Percentiles rank a stretch among this genome's conserved stretches.
Evolutionary conservation across 2,329 filamentous ascomycete genomes (phyloP).

Genomic region (Nannizzia gypsea): DNA sequence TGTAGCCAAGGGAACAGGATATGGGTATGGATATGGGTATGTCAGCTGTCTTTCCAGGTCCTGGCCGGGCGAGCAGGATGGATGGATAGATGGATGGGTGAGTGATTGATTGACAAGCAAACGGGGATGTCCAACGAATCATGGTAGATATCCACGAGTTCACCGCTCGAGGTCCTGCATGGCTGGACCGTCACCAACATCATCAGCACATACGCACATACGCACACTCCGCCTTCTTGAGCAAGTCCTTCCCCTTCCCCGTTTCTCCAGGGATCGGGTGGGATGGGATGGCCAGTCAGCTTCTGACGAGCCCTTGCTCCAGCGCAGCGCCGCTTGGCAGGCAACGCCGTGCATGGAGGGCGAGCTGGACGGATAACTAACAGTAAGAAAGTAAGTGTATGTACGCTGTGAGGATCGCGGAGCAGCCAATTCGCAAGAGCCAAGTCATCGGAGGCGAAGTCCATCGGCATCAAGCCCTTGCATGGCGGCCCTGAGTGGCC

Average conservation of each 20-base stretch:
- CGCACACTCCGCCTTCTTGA: neutral
- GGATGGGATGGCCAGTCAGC: neutral
- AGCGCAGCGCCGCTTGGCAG: neutral
- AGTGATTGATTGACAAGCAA: neutral
- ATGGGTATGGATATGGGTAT: neutral
- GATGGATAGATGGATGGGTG: no score
- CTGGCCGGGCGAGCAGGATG: no score
- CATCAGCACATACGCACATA: neutral
- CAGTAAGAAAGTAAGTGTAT: neutral
- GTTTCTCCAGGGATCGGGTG: neutral
- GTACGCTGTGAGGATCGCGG: no score
- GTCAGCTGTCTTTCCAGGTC: neutral
- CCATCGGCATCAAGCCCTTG: no score
- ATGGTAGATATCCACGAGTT: neutral
- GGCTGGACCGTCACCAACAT: slow-evolving; percentile 1
- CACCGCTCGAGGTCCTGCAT: neutral
- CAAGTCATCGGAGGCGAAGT: no score
- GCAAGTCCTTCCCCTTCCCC: no score
- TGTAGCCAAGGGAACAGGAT: neutral
- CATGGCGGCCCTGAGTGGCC: no score
- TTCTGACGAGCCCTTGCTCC: neutral
- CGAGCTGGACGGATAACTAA: neutral
- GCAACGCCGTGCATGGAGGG: neutral
- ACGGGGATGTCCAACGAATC: neutral
- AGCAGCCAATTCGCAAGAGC: no score